Evolutionary conservation across 2,329 filamentous ascomycete genomes (phyloP).

Genomic region (Cladosporium sp.): DNA sequence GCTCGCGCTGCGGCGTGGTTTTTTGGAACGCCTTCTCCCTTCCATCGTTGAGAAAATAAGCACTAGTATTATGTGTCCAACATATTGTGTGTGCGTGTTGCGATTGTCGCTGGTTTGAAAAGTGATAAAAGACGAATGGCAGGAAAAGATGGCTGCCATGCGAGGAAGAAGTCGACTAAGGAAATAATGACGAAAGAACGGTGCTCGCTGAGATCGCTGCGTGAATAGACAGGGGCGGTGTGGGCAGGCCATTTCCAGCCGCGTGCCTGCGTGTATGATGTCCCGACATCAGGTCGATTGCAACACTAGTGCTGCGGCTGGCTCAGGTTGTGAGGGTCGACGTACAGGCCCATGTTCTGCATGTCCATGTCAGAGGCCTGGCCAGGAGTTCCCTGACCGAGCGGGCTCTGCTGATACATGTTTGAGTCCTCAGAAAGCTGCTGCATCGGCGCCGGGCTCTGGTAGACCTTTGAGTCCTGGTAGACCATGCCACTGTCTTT

Average conservation of each 20-base stretch:
- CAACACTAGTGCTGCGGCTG: slow-evolving; percentile 14
- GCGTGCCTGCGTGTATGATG: slow-evolving; percentile 1
- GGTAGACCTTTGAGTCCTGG: slow-evolving; percentile 38
- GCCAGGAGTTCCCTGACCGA: slow-evolving; percentile 32
- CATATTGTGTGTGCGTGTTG: slow-evolving; percentile 9
- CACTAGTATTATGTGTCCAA: slow-evolving; percentile 13
- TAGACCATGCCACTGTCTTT: slow-evolving; percentile 34
- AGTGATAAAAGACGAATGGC: not conserved
- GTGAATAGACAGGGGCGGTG: slow-evolving; percentile 5
- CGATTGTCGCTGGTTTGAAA: slow-evolving; percentile 3
- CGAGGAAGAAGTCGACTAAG: not conserved
- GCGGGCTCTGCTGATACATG: slow-evolving; percentile 28
- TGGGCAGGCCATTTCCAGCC: not conserved
- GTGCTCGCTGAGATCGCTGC: slow-evolving; percentile 4
- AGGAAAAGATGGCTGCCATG: not conserved
- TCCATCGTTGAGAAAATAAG: slow-evolving; percentile 9
- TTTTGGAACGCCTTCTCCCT: not conserved
- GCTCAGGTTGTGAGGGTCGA: slow-evolving; percentile 36
- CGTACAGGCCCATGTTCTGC: slow-evolving; percentile 42
- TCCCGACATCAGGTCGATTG: slow-evolving; percentile 7
- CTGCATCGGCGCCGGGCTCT: slow-evolving; percentile 31
- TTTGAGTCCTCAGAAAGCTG: slow-evolving; percentile 27
- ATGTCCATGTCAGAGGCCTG: slow-evolving; percentile 32
- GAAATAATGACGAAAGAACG: slow-evolving; percentile 8
- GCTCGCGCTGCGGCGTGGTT: slow-evolving; percentile 11